Evolutionary conservation across 2,329 filamentous ascomycete species (phyloP).

Genomic region (Penicillium glabrum): DNA sequence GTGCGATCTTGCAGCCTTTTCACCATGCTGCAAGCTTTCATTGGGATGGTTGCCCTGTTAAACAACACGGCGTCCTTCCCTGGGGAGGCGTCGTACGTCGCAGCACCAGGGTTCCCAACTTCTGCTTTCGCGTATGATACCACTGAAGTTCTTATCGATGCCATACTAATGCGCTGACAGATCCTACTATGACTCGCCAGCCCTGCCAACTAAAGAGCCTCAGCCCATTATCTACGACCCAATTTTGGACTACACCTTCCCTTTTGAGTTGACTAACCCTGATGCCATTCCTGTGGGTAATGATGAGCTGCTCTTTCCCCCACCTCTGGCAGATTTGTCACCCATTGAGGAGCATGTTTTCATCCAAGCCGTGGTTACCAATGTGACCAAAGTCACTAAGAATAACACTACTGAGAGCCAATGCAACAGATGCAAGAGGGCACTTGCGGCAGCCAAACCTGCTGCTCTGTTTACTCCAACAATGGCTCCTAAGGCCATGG

Average conservation of each 20-base stretch:
- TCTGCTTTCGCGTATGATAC: constrained; percentile 45
- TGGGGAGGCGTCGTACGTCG: constrained; percentile 24
- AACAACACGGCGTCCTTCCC: constrained; percentile 17
- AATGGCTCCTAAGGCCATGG: constrained; percentile 52
- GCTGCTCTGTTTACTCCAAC: constrained; percentile 52
- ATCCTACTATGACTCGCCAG: constrained; percentile 48
- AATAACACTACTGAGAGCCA: constrained; percentile 38
- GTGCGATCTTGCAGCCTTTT: background rate
- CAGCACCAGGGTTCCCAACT: constrained; percentile 51
- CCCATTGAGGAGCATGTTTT: constrained; percentile 41
- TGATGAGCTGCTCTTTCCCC: constrained; percentile 54
- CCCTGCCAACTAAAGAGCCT: constrained; percentile 50
- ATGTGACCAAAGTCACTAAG: constrained; percentile 50
- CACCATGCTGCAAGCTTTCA: background rate
- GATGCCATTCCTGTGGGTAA: constrained; percentile 50
- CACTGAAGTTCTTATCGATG: background rate
- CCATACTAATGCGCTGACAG: constrained; percentile 14
- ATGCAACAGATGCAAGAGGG: constrained; percentile 56
- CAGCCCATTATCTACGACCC: constrained; percentile 56
- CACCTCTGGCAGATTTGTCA: constrained; percentile 48
- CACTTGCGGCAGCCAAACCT: constrained; percentile 51
- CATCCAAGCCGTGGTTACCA: constrained; percentile 40
- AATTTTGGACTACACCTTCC: constrained; percentile 55
- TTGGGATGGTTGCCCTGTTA: constrained; percentile 7
- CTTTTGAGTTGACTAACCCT: constrained; percentile 56